Evolutionary conservation across 768 basidiomycete species (phyloP).

Genomic region (Pholiota molesta): DNA sequence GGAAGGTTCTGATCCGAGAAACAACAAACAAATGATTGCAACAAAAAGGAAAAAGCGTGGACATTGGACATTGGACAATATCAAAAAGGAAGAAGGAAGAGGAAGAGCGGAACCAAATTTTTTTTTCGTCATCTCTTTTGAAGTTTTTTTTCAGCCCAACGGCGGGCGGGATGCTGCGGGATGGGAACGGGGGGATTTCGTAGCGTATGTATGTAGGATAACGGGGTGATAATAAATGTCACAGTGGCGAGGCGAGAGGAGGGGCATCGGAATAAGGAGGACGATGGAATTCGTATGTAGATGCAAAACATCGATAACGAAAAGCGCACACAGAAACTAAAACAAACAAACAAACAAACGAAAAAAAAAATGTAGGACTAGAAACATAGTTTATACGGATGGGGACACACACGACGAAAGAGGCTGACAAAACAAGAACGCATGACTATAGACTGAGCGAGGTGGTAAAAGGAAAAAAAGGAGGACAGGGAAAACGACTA

Average conservation of each 20-base stretch:
- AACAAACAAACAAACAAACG: not conserved
- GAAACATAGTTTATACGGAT: constrained; percentile 12
- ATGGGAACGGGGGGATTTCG: no score
- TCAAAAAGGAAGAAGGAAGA: no score
- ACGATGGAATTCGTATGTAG: not conserved
- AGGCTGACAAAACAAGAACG: constrained; percentile 22
- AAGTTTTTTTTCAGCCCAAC: no score
- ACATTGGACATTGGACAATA: no score
- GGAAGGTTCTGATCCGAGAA: not conserved
- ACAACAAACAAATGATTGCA: not conserved
- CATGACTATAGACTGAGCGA: constrained; percentile 21
- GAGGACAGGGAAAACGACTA: constrained; percentile 16
- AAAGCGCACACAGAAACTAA: not conserved
- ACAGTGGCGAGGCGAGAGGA: not conserved
- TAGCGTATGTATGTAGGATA: not conserved
- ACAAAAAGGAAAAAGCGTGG: not conserved
- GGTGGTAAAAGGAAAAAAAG: constrained; percentile 8
- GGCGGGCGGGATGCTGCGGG: no score
- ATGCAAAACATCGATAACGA: constrained; percentile 1
- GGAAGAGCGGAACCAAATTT: no score
- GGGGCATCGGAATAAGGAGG: not conserved
- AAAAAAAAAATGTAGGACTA: not conserved
- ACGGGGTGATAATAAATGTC: no score
- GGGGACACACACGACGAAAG: constrained; percentile 12
- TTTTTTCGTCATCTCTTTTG: no score